phyloP scores from a whole-genome alignment of 2,329 filamentous ascomycete genomes.

The Paraphoma chrysanthemicola region DNA sequence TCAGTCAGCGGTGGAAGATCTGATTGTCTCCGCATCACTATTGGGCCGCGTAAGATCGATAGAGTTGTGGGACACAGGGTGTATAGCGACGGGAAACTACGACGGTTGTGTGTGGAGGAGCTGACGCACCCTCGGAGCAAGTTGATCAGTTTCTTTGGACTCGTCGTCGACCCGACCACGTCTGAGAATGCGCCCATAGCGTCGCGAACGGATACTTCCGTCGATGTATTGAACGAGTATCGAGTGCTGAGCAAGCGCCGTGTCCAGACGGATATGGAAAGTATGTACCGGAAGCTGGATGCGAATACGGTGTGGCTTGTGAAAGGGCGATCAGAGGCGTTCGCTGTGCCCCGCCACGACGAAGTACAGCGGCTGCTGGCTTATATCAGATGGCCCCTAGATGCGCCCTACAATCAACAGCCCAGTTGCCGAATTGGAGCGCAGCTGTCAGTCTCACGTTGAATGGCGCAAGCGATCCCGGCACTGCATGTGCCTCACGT shows the following conservation, averaged over 20 bases:
- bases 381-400: background rate
- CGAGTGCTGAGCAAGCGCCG: constrained; percentile 20
- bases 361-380: background rate
- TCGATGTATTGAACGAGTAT: constrained; percentile 19
- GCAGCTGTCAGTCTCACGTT: background rate
- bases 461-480: background rate
- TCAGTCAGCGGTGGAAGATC: constrained; percentile 20
- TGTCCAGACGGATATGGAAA: constrained; percentile 7
- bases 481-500: background rate
- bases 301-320: constrained; percentile 15
- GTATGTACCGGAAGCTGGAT: constrained; percentile 9
- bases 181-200: constrained; percentile 40
- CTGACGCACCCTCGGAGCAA: constrained; percentile 42
- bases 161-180: constrained; percentile 35
- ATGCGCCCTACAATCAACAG: background rate
- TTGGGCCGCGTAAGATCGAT: constrained; percentile 23
- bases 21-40: constrained; percentile 3
- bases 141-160: constrained; percentile 45
- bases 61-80: constrained; percentile 8
- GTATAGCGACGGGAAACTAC: constrained; percentile 5
- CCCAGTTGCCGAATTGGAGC: background rate
- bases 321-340: constrained; percentile 6
- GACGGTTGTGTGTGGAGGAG: constrained; percentile 11
- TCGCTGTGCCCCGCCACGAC: background rate
- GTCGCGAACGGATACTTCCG: constrained; percentile 13